Conservation (phyloP, 352 stramenopile genomes). For the Pythium biforme region DNA sequence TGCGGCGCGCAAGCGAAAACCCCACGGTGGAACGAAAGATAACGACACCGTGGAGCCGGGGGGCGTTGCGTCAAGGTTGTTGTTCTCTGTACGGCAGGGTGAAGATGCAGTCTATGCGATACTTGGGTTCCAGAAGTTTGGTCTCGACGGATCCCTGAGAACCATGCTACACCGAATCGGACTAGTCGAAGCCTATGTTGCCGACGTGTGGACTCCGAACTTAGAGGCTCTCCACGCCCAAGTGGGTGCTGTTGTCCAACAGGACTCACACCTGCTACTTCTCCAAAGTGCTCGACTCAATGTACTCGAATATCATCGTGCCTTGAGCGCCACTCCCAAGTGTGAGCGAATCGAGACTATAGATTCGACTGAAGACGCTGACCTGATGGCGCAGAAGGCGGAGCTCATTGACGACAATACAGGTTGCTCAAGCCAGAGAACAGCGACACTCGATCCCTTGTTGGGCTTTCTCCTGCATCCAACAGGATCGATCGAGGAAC, state of each 20-base stretch:
- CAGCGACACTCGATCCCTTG: background rate
- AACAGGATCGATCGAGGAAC: slow-evolving; percentile 10
- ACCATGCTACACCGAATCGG: background rate
- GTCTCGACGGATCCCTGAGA: slow-evolving; percentile 8
- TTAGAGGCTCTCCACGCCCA: background rate
- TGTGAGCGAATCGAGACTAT: background rate
- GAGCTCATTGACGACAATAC: background rate
- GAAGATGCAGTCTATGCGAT: slow-evolving; percentile 2
- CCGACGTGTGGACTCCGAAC: background rate
- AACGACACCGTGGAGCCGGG: background rate
- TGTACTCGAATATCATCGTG: background rate
- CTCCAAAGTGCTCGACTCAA: slow-evolving; percentile 1
- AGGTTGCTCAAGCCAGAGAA: background rate
- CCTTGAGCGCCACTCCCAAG: background rate
- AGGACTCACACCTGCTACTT: background rate
- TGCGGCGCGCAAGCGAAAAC: slow-evolving; percentile 5
- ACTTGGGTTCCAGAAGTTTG: background rate
- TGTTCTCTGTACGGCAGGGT: background rate
- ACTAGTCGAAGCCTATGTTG: background rate
- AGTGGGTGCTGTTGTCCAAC: background rate
- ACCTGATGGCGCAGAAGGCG: background rate
- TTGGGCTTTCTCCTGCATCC: slow-evolving; percentile 7
- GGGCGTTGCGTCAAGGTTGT: background rate
- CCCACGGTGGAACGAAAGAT: background rate
- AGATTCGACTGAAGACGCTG: background rate